These are phyloP conservation scores for Fusarium caatingaense DNA, from an alignment of 2,329 filamentous ascomycete species.

Conservation along the genomic window DNA sequence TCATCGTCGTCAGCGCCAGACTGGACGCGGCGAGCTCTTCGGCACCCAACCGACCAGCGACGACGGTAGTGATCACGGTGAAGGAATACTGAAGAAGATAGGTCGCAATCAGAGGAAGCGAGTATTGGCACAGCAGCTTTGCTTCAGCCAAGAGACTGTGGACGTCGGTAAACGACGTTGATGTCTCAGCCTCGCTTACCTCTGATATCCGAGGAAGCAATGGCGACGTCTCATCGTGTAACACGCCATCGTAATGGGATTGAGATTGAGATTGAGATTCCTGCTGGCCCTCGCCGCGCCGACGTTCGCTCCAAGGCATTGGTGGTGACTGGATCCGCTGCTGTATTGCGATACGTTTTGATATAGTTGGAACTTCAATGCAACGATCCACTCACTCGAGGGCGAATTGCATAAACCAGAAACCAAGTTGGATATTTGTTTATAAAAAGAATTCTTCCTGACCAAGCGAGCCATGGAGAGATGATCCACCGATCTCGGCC, in stretches of 20 bases:
- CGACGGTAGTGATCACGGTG: slow-evolving; percentile 63
- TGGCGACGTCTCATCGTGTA: slow-evolving; percentile 35
- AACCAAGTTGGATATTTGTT: slow-evolving; percentile 4
- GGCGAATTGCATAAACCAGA: slow-evolving; percentile 8
- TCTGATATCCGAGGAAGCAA: slow-evolving; percentile 27
- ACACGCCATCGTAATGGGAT: slow-evolving; percentile 16
- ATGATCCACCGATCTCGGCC: slow-evolving; percentile 32
- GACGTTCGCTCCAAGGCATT: slow-evolving; percentile 25
- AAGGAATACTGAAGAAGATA: slow-evolving; percentile 67
- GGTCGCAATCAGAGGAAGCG: slow-evolving; percentile 62
- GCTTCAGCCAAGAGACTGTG: slow-evolving; percentile 34
- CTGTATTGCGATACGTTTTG: not conserved
- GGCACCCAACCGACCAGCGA: slow-evolving; percentile 64
- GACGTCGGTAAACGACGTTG: slow-evolving; percentile 8
- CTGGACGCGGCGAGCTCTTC: slow-evolving; percentile 65
- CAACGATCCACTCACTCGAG: slow-evolving; percentile 20
- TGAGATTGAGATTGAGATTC: not conserved
- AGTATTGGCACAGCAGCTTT: slow-evolving; percentile 42
- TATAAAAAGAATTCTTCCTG: slow-evolving; percentile 24
- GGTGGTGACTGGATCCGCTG: not conserved
- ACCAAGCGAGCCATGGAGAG: slow-evolving; percentile 1
- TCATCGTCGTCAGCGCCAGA: slow-evolving; percentile 64
- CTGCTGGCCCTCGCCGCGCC: slow-evolving; percentile 13
- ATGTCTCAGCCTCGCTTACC: slow-evolving; percentile 2
- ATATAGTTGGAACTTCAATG: slow-evolving; percentile 3